phyloP scores from a whole-genome alignment of 306 rosid genomes.

The Glycine tomentella region DNA sequence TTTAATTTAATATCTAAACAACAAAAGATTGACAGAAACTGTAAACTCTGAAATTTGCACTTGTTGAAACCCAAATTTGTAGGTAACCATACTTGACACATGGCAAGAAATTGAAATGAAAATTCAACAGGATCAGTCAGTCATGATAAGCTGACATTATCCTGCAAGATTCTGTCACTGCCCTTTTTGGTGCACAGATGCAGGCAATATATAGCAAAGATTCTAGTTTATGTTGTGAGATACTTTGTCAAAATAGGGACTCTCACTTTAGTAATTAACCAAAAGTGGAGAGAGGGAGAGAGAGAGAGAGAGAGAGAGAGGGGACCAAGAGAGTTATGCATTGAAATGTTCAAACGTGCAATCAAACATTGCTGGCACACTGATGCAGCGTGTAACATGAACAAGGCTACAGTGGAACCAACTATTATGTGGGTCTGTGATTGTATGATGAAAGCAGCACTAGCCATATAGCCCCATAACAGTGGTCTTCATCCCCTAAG shows the following conservation, averaged over 20 bases:
- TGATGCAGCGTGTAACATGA: conserved; percentile 45
- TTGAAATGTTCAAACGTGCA: conserved; percentile 48
- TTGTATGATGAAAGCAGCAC: conserved; percentile 52
- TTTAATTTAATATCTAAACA: conserved; percentile 46
- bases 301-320: conserved; percentile 28
- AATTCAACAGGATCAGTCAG: conserved; percentile 2
- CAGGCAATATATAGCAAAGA: conserved; percentile 44
- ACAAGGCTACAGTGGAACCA: conserved; percentile 56
- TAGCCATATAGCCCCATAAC: conserved; percentile 25
- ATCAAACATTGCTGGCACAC: conserved; percentile 51
- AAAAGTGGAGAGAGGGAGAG: conserved; percentile 44
- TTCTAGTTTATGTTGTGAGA: conserved; percentile 32
- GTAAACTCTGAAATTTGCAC: conserved; percentile 20
- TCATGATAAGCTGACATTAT: conserved; percentile 40
- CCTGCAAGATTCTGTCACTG: conserved; percentile 47
- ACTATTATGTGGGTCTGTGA: conserved; percentile 53
- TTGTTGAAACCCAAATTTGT: conserved; percentile 30
- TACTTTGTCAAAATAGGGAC: conserved; percentile 42
- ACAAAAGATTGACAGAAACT: conserved; percentile 36
- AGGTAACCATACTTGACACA: conserved; percentile 35
- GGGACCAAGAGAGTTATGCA: conserved; percentile 53
- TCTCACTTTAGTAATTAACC: conserved; percentile 41
- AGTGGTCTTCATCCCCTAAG: conserved; percentile 40
- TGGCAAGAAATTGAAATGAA: conserved; percentile 31
- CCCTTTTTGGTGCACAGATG: conserved; percentile 51